phyloP scores from a whole-genome alignment of 2,329 filamentous ascomycete species.

The Epichloe baconii region DNA sequence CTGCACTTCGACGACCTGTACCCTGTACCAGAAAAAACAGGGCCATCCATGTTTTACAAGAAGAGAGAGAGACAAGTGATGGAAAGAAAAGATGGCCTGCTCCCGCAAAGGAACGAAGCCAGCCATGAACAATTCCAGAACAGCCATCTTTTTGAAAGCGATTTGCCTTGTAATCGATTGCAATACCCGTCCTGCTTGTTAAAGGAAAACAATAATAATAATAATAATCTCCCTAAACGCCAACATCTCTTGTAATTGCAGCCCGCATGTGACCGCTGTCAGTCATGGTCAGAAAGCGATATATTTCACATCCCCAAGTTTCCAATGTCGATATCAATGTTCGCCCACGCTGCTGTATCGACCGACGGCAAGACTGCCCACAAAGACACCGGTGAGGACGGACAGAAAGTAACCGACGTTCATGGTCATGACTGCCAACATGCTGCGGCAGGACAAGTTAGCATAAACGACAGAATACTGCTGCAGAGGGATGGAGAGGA shows the following conservation, averaged over 20 bases:
- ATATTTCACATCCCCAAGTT: background rate
- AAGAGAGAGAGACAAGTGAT: too few species aligned
- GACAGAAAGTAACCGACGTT: conserved; percentile 78
- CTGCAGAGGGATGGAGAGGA: background rate
- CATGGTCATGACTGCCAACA: conserved; percentile 85
- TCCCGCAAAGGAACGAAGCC: too few species aligned
- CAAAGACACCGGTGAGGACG: conserved; percentile 64
- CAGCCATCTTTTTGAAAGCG: too few species aligned
- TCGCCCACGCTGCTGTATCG: conserved; percentile 45
- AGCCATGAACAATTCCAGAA: background rate
- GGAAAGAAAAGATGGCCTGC: background rate
- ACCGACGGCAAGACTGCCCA: conserved; percentile 74
- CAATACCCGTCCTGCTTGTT: background rate
- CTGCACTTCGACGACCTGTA: conserved; percentile 7
- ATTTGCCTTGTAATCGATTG: background rate
- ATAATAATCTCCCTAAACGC: background rate
- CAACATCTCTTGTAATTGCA: background rate
- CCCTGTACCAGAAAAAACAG: conserved; percentile 14
- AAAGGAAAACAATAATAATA: background rate
- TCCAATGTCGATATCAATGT: conserved; percentile 19
- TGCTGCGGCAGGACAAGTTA: conserved; percentile 37
- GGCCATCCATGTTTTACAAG: background rate
- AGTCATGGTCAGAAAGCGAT: background rate
- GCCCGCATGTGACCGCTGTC: background rate
- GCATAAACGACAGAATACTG: background rate